phyloP scores from a whole-genome alignment of 148 eudicot species.

The Dysphania ambrosioides region DNA sequence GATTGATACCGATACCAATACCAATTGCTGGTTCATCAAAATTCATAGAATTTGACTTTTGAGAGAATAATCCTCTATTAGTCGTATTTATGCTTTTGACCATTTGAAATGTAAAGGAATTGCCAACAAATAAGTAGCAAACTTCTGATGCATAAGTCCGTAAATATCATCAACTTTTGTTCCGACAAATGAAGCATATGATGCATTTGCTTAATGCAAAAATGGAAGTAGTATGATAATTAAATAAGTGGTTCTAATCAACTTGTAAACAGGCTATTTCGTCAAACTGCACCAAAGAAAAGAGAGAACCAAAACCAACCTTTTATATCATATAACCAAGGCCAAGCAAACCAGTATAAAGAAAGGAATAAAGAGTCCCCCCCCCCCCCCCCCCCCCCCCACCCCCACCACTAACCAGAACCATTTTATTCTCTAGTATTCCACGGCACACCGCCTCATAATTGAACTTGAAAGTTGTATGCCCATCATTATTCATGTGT shows the following conservation, averaged over 20 bases:
- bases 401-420: constrained; percentile 21
- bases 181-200: constrained; percentile 15
- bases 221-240: too few species aligned
- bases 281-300: constrained; percentile 7
- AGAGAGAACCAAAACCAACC: constrained; percentile 30
- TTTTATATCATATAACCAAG: constrained; percentile 14
- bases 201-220: too few species aligned
- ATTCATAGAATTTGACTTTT: too few species aligned
- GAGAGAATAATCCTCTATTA: too few species aligned
- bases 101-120: constrained; percentile 17
- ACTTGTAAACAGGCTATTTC: constrained; percentile 2
- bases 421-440: constrained; percentile 19
- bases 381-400: too few species aligned
- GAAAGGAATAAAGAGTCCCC: constrained; percentile 26
- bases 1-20: too few species aligned
- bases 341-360: constrained; percentile 22
- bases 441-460: constrained; percentile 7
- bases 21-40: too few species aligned
- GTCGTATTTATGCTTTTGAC: too few species aligned
- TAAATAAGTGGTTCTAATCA: constrained; percentile 14
- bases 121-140: constrained; percentile 4
- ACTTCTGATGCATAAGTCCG: constrained; percentile 14
- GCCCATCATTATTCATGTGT: neutral
- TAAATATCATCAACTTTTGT: constrained; percentile 14
- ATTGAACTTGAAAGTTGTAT: constrained; percentile 17